phyloP scores from a whole-genome alignment of 495 filamentous ascomycete genomes.

The Neohortaea acidophila region DNA sequence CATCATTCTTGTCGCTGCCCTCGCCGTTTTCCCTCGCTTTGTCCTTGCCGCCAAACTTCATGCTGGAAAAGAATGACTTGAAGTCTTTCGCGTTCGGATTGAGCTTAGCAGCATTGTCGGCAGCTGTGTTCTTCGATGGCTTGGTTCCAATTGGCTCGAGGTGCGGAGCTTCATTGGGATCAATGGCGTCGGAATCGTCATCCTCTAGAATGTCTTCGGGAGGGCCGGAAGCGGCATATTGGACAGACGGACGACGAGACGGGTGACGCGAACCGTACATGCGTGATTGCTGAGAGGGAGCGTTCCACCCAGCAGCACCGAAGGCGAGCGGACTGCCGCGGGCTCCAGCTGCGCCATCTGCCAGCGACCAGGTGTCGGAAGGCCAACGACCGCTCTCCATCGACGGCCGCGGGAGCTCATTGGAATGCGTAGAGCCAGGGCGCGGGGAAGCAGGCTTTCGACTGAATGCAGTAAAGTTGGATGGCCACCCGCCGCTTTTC shows the following conservation, averaged over 20 bases:
- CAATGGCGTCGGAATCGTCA: slow-evolving; percentile 20
- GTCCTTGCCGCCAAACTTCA: slow-evolving; percentile 17
- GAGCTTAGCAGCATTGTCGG: slow-evolving; percentile 14
- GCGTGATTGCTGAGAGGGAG: neutral
- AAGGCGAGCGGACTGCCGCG: slow-evolving; percentile 15
- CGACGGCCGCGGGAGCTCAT: slow-evolving; percentile 26
- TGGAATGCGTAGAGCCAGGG: slow-evolving; percentile 24
- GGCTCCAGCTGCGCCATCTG: slow-evolving; percentile 4
- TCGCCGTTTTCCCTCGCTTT: slow-evolving; percentile 16
- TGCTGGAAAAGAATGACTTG: slow-evolving; percentile 23
- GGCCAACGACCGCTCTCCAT: slow-evolving; percentile 24
- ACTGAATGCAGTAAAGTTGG: slow-evolving; percentile 8
- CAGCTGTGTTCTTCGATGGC: slow-evolving; percentile 13
- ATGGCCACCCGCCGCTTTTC: slow-evolving; percentile 18
- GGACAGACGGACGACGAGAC: slow-evolving; percentile 25
- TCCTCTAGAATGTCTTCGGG: slow-evolving; percentile 22
- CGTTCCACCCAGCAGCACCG: slow-evolving; percentile 1
- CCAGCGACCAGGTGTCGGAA: slow-evolving; percentile 11
- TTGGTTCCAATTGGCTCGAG: slow-evolving; percentile 29
- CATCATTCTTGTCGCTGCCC: slow-evolving; percentile 14
- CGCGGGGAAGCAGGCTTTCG: slow-evolving; percentile 23
- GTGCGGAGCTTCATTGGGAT: slow-evolving; percentile 18
- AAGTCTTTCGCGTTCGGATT: slow-evolving; percentile 29
- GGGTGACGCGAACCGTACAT: slow-evolving; percentile 19
- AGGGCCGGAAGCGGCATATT: slow-evolving; percentile 24